Evolutionary conservation across 192 early-diverging fungal genomes (phyloP), one percentile per base, ranked within the genome.

Genomic region (Coemansia sp.): DNA sequence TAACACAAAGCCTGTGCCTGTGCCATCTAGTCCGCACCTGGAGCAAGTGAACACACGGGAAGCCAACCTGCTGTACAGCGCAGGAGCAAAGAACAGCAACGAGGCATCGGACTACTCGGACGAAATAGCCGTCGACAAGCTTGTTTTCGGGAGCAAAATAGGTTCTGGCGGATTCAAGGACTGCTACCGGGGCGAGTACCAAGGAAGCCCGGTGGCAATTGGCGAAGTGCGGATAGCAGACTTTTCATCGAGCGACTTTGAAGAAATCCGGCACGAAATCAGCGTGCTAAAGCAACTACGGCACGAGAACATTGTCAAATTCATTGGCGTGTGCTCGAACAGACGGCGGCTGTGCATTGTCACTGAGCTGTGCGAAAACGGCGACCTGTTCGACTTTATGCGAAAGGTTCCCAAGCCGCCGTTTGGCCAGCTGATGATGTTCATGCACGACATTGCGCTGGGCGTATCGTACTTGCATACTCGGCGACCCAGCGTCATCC

Each of bases 121-220:
- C 33, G 88, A 89, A 41, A 90, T 92, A 56, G 66, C 77, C 0
- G 90, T 85, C 26, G 85, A 88, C 18, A 78, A 87, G 49, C 75
- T 92, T 8, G 75, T 73, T 26, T 63, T 90, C 63, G 88, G 88
- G 26, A 76, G 77, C 36, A 92, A 92, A 69, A 75, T 92, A 18
- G 91, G 91, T 10, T 86, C 88, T 5, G 91, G 91, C 12, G 91
- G 89, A 15, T 92, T 92, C 75, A 92, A 92, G 64, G 91, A 92
- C 67, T 92, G 91, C 72, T 92, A 84, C 70, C 73, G 79, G 2
- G 91, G 91, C 66, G 83, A 70, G 61, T 90, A 89, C 69, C 82
- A 85, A 48, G 86, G 84, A 24, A 86, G 86, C 63, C 63, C 84
- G 15, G 91, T 92, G 30, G 91, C 91, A 20, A 88, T 92, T 45